Evolutionary conservation across 331 rosid genomes (phyloP).

Genomic region (Malus hybrid): DNA sequence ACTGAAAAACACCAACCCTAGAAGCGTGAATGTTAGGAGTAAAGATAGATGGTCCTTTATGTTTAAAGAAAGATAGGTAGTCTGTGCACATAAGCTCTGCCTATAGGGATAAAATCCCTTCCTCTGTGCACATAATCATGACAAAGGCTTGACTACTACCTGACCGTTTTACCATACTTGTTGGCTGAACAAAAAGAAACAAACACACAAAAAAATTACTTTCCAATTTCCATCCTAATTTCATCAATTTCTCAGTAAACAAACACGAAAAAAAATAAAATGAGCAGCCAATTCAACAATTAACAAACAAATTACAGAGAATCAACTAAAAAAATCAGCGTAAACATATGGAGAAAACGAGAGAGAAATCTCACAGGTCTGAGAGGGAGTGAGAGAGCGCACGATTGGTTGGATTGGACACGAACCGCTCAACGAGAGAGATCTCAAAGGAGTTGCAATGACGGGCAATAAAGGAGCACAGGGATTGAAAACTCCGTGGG

Average conservation of each 20-base stretch:
- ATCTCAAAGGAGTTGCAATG: not conserved
- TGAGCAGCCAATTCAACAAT: no score
- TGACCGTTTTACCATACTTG: no score
- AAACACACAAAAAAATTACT: no score
- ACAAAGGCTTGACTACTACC: no score
- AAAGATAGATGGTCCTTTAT: not conserved
- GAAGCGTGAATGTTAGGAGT: not conserved
- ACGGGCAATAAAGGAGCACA: not conserved
- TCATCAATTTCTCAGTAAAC: no score
- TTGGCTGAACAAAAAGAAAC: no score
- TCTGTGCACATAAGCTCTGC: not conserved
- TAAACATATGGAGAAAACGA: no score
- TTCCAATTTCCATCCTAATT: no score
- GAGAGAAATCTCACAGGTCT: not conserved
- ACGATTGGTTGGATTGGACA: not conserved
- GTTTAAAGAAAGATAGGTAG: not conserved
- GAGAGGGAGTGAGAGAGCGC: not conserved
- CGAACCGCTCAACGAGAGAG: not conserved
- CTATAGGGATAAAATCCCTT: not conserved
- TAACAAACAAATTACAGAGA: no score
- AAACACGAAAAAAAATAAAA: no score
- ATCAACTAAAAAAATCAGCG: no score
- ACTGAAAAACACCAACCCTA: not conserved
- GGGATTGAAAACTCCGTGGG: slow-evolving; percentile 53
- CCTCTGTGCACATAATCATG: no score